Evolutionary conservation across 163 green algal genomes (phyloP).

Genomic region (Volvox carteri): DNA sequence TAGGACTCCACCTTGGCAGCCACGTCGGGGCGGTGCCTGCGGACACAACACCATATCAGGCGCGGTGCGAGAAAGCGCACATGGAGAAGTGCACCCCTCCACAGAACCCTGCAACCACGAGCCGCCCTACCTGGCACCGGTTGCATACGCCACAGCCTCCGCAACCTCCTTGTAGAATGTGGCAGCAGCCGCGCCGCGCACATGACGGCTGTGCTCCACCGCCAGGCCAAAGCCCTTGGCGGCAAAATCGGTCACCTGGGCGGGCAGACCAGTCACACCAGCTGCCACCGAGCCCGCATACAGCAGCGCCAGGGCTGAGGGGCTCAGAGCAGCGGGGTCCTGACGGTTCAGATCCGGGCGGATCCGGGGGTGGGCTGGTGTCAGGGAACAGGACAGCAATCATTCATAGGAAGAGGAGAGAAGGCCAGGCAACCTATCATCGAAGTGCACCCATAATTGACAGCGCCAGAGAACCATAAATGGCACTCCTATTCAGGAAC

Average conservation of each 20-base stretch:
- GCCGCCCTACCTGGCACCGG: slow-evolving; percentile 65
- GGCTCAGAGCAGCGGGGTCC: slow-evolving; percentile 44
- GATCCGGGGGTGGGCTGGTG: background rate
- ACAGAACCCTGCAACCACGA: background rate
- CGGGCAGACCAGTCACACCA: slow-evolving; percentile 59
- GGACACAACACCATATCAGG: background rate
- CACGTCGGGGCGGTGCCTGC: slow-evolving; percentile 74
- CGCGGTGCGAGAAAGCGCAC: too few relatives aligned
- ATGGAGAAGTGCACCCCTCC: background rate
- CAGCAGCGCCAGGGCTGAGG: slow-evolving; percentile 58
- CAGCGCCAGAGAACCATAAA: too few relatives aligned
- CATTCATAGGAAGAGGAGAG: too few relatives aligned
- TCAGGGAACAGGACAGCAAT: background rate
- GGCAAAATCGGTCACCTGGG: slow-evolving; percentile 63
- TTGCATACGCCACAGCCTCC: slow-evolving; percentile 63
- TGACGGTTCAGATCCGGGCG: background rate
- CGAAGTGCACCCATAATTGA: too few relatives aligned
- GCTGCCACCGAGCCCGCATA: slow-evolving; percentile 61
- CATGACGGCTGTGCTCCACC: slow-evolving; percentile 53
- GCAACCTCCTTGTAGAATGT: slow-evolving; percentile 67
- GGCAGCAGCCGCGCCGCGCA: slow-evolving; percentile 31
- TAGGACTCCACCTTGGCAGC: slow-evolving; percentile 58
- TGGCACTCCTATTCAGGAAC: too few relatives aligned
- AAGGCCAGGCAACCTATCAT: too few relatives aligned
- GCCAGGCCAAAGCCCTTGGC: slow-evolving; percentile 68